Percentiles rank a stretch among this genome's conserved stretches.
Evolutionary conservation across 768 basidiomycete species (phyloP).

Genomic region (Leccinum arenicola): DNA sequence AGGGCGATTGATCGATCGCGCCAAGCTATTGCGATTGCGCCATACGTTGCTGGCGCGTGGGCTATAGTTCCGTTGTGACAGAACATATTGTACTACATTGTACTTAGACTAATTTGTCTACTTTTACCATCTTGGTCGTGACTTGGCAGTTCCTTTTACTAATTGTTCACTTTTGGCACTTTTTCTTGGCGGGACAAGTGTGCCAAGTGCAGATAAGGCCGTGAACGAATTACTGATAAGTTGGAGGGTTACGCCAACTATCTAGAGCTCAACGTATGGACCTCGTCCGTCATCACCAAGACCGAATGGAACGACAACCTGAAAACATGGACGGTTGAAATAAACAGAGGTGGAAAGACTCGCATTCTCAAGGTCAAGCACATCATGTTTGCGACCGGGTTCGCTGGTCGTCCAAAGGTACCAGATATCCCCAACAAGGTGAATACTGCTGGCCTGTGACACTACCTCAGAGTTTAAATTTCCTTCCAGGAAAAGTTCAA

Average conservation of each 20-base stretch:
- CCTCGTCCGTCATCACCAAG: constrained; percentile 41
- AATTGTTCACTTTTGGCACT: too few species aligned
- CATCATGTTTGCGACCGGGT: constrained; percentile 56
- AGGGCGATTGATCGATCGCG: too few species aligned
- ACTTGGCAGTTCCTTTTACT: too few species aligned
- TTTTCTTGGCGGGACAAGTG: too few species aligned
- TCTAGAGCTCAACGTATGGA: constrained; percentile 66
- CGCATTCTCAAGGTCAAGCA: constrained; percentile 44
- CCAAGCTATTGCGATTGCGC: too few species aligned
- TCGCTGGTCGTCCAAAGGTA: constrained; percentile 42
- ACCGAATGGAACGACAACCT: constrained; percentile 37
- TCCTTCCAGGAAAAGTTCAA: constrained; percentile 44
- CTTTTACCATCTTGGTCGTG: too few species aligned
- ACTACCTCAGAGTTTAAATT: not conserved
- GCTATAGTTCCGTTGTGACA: too few species aligned
- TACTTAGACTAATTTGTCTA: too few species aligned
- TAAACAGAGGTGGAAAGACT: constrained; percentile 33
- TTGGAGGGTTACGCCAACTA: constrained; percentile 58
- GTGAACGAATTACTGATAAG: too few species aligned
- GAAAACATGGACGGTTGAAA: constrained; percentile 44
- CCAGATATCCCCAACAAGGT: constrained; percentile 46
- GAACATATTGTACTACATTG: too few species aligned
- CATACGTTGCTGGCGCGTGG: too few species aligned
- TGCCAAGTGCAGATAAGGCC: too few species aligned
- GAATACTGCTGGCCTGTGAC: not conserved